Evolutionary conservation across 2,329 filamentous ascomycete species (phyloP).

Genomic region (Didymella arachidicola): DNA sequence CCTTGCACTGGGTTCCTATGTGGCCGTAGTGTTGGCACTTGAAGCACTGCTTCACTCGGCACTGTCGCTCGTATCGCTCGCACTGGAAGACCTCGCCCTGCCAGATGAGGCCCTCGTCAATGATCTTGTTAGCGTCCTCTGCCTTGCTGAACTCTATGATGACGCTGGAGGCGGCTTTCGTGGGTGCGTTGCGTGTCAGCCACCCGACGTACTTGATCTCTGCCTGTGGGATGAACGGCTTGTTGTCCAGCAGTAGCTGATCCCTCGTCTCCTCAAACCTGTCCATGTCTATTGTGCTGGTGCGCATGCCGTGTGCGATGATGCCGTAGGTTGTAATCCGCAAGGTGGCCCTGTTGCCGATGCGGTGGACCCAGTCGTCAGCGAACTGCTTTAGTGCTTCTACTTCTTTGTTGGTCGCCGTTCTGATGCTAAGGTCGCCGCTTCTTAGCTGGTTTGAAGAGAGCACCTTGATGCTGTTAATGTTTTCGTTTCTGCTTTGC

Average conservation of each 20-base stretch:
- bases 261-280: neutral
- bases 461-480: neutral
- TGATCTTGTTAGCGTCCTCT: no score
- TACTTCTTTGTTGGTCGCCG: neutral
- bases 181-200: neutral
- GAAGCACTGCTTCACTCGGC: no score
- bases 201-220: neutral
- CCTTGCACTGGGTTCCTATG: no score
- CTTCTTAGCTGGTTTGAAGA: neutral
- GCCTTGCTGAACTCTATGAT: no score
- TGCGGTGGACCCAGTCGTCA: no score
- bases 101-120: no score
- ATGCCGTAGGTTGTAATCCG: neutral
- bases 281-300: neutral
- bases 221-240: neutral
- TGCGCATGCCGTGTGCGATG: neutral
- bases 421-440: neutral
- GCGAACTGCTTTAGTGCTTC: neutral
- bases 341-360: neutral
- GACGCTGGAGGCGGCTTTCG: neutral
- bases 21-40: no score
- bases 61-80: no score
- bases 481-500: neutral
- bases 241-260: neutral
- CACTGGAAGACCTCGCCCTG: no score